Evolutionary conservation across 768 basidiomycete genomes (phyloP).

Genomic region (Nidularia pulvinata): DNA sequence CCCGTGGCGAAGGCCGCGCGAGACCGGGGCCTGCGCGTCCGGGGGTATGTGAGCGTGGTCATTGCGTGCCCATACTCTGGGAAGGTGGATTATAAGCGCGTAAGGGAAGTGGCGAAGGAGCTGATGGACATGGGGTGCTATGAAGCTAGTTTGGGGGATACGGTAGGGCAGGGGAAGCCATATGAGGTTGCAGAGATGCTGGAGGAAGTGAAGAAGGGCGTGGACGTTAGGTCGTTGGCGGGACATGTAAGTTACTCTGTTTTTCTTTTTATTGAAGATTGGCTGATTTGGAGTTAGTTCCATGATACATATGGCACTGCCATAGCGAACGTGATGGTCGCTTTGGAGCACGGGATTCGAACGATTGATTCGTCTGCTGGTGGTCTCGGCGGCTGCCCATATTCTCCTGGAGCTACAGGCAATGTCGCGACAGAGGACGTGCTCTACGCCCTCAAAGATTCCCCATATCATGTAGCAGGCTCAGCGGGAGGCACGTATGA

Average conservation of each 20-base stretch:
- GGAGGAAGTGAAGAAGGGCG: conserved; percentile 60
- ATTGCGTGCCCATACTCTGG: conserved; percentile 91
- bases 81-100: conserved; percentile 57
- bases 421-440: conserved; percentile 96
- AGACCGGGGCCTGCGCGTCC: conserved; percentile 64
- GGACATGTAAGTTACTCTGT: conserved; percentile 47
- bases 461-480: conserved; percentile 55
- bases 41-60: conserved; percentile 86
- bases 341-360: conserved; percentile 72
- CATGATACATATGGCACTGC: conserved; percentile 92
- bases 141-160: conserved; percentile 91
- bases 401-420: conserved; percentile 94
- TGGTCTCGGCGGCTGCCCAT: conserved; percentile 94
- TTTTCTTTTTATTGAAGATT: background rate
- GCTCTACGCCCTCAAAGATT: conserved; percentile 76
- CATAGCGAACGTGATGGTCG: conserved; percentile 72
- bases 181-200: conserved; percentile 66
- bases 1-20: conserved; percentile 62
- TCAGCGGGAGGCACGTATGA: conserved; percentile 43
- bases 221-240: conserved; percentile 73
- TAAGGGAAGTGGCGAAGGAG: conserved; percentile 69
- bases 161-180: conserved; percentile 86
- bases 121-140: conserved; percentile 92
- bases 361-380: conserved; percentile 86
- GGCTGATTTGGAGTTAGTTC: conserved; percentile 44